These are phyloP conservation scores for Penicillium digitatum DNA, from an alignment of 2,329 filamentous ascomycete species.

Conservation along the genomic window DNA sequence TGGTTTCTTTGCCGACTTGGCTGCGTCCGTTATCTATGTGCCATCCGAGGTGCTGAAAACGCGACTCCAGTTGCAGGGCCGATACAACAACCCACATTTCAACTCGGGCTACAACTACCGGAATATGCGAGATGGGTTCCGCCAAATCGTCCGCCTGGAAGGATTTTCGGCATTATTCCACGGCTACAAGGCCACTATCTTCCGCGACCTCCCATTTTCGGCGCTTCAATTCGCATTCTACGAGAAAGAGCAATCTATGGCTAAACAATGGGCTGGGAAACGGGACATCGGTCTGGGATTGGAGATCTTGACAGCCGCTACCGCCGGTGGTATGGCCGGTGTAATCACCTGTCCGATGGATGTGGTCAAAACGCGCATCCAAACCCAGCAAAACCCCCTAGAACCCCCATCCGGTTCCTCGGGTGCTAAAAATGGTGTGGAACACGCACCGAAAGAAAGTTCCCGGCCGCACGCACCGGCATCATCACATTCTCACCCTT, in stretches of 20 bases:
- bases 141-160: conserved; percentile 78
- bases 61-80: conserved; percentile 89
- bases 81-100: conserved; percentile 92
- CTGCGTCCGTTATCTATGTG: conserved; percentile 88
- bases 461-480: conserved; percentile 25
- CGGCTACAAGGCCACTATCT: conserved; percentile 94
- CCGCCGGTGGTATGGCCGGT: conserved; percentile 86
- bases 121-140: conserved; percentile 74
- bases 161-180: conserved; percentile 84
- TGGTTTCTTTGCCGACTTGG: conserved; percentile 88
- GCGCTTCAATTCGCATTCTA: conserved; percentile 98
- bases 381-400: conserved; percentile 73
- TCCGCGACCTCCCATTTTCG: conserved; percentile 90
- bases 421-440: conserved; percentile 26
- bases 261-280: conserved; percentile 71
- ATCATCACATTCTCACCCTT: conserved; percentile 23
- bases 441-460: conserved; percentile 29
- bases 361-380: conserved; percentile 93
- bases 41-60: conserved; percentile 98
- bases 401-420: conserved; percentile 29
- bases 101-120: conserved; percentile 94
- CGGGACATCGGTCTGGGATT: conserved; percentile 79
- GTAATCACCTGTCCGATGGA: conserved; percentile 94
- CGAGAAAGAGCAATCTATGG: conserved; percentile 83
- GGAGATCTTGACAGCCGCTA: conserved; percentile 84